Percentiles rank a stretch among this genome's conserved stretches.
phyloP scores from a whole-genome alignment of 1,284 basidiomycete genomes.

The Neotropicomus parvogracilis region DNA sequence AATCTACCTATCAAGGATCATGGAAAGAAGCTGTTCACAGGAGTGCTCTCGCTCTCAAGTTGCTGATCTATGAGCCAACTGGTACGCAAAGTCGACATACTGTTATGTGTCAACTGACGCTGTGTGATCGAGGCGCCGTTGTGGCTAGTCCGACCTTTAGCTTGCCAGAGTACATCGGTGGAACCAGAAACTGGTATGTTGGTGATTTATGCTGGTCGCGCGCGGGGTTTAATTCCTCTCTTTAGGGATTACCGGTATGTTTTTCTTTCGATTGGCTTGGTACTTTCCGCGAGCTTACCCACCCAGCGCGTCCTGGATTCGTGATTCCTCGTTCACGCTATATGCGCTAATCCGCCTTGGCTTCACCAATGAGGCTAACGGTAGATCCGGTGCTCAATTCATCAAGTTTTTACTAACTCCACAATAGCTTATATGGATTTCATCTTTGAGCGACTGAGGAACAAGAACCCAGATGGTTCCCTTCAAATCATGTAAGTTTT shows the following conservation, averaged over 20 bases:
- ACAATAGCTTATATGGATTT: slow-evolving; percentile 80
- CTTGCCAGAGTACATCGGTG: slow-evolving; percentile 86
- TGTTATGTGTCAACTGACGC: slow-evolving; percentile 1
- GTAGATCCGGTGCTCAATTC: slow-evolving; percentile 36
- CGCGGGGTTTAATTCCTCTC: background rate
- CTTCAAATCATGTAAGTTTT: slow-evolving; percentile 77
- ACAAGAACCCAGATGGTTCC: slow-evolving; percentile 84
- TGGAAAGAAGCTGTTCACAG: slow-evolving; percentile 92
- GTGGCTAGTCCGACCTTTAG: slow-evolving; percentile 93
- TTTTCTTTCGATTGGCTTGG: background rate
- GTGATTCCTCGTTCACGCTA: slow-evolving; percentile 88
- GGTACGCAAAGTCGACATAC: slow-evolving; percentile 38
- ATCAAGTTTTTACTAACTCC: slow-evolving; percentile 15
- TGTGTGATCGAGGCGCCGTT: slow-evolving; percentile 60
- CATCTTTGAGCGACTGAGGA: slow-evolving; percentile 75
- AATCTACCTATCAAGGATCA: slow-evolving; percentile 81
- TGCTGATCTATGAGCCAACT: slow-evolving; percentile 84
- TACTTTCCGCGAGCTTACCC: background rate
- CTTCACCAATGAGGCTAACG: slow-evolving; percentile 85
- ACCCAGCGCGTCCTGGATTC: slow-evolving; percentile 76
- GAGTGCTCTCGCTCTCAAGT: slow-evolving; percentile 80
- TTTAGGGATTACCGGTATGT: slow-evolving; percentile 67
- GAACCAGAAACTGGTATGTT: slow-evolving; percentile 75
- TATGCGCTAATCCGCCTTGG: slow-evolving; percentile 90
- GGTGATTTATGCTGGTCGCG: background rate